A percentile compares a stretch with the other conserved stretches of the same genome.
Conservation (phyloP, 2,329 filamentous ascomycete genomes). For the Cytospora piceicola region DNA sequence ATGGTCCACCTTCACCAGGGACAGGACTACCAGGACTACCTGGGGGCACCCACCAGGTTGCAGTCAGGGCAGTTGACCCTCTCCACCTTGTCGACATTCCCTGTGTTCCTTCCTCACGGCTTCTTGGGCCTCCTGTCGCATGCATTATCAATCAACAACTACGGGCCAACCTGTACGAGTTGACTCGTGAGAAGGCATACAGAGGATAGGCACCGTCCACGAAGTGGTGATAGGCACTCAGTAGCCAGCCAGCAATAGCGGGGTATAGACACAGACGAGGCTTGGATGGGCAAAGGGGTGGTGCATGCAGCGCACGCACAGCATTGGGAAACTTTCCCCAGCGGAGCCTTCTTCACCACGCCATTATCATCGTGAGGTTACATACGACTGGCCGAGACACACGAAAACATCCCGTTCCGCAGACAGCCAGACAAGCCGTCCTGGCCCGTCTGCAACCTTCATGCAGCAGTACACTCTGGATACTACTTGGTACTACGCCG, state of each 20-base stretch:
- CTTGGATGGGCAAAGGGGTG: background rate
- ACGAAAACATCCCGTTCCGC: background rate
- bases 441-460: conserved; percentile 18
- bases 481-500: background rate
- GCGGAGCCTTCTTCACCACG: background rate
- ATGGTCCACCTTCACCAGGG: background rate
- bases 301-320: too few relatives aligned
- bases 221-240: background rate
- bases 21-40: too few relatives aligned
- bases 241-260: background rate
- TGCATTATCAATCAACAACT: background rate
- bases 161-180: too few relatives aligned
- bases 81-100: background rate
- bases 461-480: conserved; percentile 22
- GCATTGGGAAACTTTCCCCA: background rate
- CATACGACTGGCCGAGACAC: conserved; percentile 2
- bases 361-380: background rate
- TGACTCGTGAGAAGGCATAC: too few relatives aligned
- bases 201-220: background rate
- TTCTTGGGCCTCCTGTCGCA: background rate
- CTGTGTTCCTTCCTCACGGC: too few relatives aligned
- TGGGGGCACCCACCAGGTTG: too few relatives aligned
- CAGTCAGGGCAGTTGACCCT: background rate
- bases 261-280: too few relatives aligned
- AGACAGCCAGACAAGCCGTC: conserved; percentile 3